Base-by-base conservation (phyloP, 768 basidiomycete genomes). In the Tephrocybe sp. region DNA sequence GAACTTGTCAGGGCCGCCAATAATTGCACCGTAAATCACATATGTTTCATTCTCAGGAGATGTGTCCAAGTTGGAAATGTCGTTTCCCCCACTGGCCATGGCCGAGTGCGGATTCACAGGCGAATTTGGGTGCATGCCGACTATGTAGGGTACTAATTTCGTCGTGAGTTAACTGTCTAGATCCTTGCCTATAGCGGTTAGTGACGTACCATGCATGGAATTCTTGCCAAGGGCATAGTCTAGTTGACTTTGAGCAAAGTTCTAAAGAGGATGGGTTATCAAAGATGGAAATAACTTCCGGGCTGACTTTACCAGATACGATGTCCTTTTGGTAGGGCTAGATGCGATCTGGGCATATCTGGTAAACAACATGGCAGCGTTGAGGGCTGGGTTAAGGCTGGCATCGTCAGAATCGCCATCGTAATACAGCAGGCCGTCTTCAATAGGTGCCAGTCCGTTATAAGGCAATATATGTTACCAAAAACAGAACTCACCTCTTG, bases 41-140 rank as follows among this genome's bases (percentile, higher is more conserved):
- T 93, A 81, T 0, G 86, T 80, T 63, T 89, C 86, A 50, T 82
- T 68, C 9, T 69, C 70, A 1, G 93, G 94, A 39, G 75, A 76
- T 2, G 82, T 87, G 63, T 94, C 79, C 47, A 94, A 85, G 24
- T 79, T 64, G 31, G 60, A 67, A 55, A 88, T 78, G 57, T 91
- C 79, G 48, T 77, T 74, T 1, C 91, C 92, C 24, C 94, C 94
- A 50, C 86, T 87, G 2, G 94, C 88, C 70, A 88, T 77, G 1
- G 92, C 94, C 4, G 88, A 91, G 62, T 95, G 93, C 1, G 94
- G 94, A 64, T 95, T 97, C 40, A 76, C 68, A 0, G 93, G 93
- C 11, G 94, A 88, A 63, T 95, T 94, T 1, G 93, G 91, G 66
- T 95, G 91, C 41, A 76, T 71, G 31, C 94, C 94, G 19, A 97